Evolutionary conservation across 179 eudicot genomes (phyloP).

Genomic region (Spinacia oleracea): DNA sequence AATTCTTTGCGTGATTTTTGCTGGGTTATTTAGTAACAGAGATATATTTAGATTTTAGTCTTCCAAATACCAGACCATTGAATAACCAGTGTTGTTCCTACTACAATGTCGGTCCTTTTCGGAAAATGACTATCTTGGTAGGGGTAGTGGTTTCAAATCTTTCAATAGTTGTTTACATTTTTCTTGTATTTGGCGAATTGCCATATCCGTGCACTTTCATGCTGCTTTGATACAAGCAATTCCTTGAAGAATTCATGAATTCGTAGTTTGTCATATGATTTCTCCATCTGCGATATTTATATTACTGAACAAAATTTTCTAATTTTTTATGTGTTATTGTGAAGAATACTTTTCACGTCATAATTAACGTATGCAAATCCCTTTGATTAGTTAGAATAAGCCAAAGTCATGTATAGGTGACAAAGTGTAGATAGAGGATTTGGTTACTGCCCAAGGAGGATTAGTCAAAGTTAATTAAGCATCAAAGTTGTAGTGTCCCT

Average conservation of each 20-base stretch:
- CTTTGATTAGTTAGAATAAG: background rate
- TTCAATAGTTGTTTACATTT: no score
- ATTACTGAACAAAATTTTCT: background rate
- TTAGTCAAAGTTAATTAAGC: background rate
- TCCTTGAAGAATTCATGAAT: background rate
- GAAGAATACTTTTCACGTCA: background rate
- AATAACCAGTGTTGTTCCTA: background rate
- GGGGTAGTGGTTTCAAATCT: no score
- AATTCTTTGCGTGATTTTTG: background rate
- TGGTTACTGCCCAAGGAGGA: no score
- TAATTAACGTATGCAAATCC: background rate
- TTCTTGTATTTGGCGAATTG: no score
- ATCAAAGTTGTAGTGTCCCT: background rate
- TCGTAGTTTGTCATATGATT: background rate
- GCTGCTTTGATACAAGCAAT: background rate
- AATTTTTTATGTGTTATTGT: background rate
- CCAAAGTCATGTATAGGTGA: slow-evolving; percentile 5
- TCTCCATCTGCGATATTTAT: background rate
- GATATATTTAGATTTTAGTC: background rate
- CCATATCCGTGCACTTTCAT: background rate
- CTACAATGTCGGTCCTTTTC: background rate
- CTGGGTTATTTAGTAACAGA: background rate
- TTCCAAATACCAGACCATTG: background rate
- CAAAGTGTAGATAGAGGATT: background rate
- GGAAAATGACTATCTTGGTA: no score